Percentiles rank a stretch among this genome's conserved stretches.
These are phyloP conservation scores for Tulasnella sp. DNA, from an alignment of 768 basidiomycete species.

Conservation along the genomic window DNA sequence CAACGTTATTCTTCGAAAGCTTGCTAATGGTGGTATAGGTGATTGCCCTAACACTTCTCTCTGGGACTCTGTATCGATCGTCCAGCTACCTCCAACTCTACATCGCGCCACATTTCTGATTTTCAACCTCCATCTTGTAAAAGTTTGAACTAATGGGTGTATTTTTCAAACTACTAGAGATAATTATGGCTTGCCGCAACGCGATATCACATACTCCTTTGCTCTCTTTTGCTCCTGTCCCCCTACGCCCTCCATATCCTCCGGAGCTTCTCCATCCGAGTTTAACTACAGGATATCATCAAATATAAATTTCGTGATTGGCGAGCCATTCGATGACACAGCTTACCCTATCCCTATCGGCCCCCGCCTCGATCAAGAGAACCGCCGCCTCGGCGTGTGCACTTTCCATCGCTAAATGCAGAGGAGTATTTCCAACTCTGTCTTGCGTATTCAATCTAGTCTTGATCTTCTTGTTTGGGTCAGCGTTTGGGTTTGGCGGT, in stretches of 20 bases:
- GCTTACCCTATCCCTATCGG: conserved; percentile 85
- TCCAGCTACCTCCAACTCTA: not conserved
- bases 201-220: conserved; percentile 71
- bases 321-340: not conserved
- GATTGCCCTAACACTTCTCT: not conserved
- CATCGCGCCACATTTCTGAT: not conserved
- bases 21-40: not conserved
- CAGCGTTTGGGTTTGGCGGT: conserved; percentile 50
- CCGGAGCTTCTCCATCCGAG: conserved; percentile 81
- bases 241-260: conserved; percentile 89
- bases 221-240: conserved; percentile 83
- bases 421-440: conserved; percentile 87
- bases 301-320: not conserved
- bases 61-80: not conserved
- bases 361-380: conserved; percentile 90
- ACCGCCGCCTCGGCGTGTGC: conserved; percentile 92
- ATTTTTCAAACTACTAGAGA: not conserved
- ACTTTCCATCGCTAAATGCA: conserved; percentile 97
- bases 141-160: not conserved
- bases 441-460: conserved; percentile 85
- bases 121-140: not conserved
- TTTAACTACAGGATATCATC: conserved; percentile 60
- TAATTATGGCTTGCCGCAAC: conserved; percentile 62
- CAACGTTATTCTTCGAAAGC: not conserved
- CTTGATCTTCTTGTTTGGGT: conserved; percentile 59